Percentiles rank a stretch among this genome's conserved stretches.
These are phyloP conservation scores for Hypomontagnella monticulosa DNA, from an alignment of 495 filamentous ascomycete genomes.

Conservation along the genomic window DNA sequence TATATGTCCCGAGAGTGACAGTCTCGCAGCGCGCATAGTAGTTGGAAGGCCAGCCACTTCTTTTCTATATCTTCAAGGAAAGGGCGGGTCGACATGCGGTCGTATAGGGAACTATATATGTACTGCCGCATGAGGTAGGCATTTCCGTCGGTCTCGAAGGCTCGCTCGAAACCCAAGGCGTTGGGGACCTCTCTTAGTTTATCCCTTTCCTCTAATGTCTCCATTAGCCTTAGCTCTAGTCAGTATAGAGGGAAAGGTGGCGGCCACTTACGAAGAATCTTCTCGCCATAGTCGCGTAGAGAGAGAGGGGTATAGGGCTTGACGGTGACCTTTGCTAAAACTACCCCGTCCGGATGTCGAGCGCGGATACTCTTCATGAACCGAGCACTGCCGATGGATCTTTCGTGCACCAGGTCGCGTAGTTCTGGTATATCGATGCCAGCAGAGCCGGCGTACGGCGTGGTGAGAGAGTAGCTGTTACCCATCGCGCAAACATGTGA, in stretches of 20 bases:
- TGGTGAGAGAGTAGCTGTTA: slow-evolving; percentile 92
- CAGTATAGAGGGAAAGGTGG: background rate
- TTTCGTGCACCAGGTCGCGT: slow-evolving; percentile 88
- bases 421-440: slow-evolving; percentile 95
- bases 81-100: slow-evolving; percentile 94
- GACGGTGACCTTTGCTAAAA: slow-evolving; percentile 92
- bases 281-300: slow-evolving; percentile 77
- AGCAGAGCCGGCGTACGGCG: slow-evolving; percentile 87
- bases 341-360: slow-evolving; percentile 85
- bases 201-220: slow-evolving; percentile 76
- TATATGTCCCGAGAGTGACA: slow-evolving; percentile 91
- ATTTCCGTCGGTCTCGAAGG: slow-evolving; percentile 87
- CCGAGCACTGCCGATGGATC: slow-evolving; percentile 88
- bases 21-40: slow-evolving; percentile 91
- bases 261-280: slow-evolving; percentile 71
- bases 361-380: slow-evolving; percentile 98
- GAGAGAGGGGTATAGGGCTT: slow-evolving; percentile 83
- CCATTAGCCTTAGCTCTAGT: slow-evolving; percentile 26
- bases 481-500: slow-evolving; percentile 72
- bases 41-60: slow-evolving; percentile 97
- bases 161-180: slow-evolving; percentile 86
- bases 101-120: slow-evolving; percentile 95
- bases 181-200: slow-evolving; percentile 86
- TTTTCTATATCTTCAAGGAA: slow-evolving; percentile 98
- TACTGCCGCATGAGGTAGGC: slow-evolving; percentile 97